phyloP scores from a whole-genome alignment of 371 early-diverging fungal genomes.

The Batkoa obscura region DNA sequence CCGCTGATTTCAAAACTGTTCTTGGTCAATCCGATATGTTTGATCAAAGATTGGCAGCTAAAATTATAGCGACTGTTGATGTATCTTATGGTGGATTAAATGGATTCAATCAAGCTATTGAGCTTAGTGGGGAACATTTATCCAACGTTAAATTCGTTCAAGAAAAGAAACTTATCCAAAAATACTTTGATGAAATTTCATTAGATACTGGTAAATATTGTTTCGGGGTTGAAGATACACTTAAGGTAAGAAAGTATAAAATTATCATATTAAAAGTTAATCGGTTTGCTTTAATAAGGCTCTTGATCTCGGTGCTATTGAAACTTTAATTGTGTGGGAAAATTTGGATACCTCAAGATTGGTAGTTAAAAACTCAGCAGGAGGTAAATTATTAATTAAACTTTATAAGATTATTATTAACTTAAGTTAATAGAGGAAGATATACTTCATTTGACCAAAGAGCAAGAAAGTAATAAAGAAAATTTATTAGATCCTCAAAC shows the following conservation, averaged over 20 bases:
- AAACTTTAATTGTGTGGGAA: conserved; percentile 96
- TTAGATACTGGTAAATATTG: conserved; percentile 94
- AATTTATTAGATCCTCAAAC: conserved; percentile 41
- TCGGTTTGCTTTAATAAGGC: conserved; percentile 17
- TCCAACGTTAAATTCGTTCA: conserved; percentile 96
- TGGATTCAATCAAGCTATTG: conserved; percentile 98
- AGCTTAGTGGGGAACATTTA: conserved; percentile 81
- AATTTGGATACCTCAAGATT: conserved; percentile 62
- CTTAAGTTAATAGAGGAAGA: conserved; percentile 18
- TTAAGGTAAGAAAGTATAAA: conserved; percentile 24
- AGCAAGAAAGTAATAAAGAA: conserved; percentile 59
- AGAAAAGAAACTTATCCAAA: conserved; percentile 93
- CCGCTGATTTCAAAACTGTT: conserved; percentile 98
- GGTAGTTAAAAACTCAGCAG: conserved; percentile 49
- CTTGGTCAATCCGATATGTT: conserved; percentile 86
- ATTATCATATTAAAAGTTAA: not conserved
- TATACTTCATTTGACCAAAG: conserved; percentile 55
- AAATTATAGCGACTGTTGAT: conserved; percentile 90
- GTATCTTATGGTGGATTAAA: conserved; percentile 99
- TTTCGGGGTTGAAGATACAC: conserved; percentile 94
- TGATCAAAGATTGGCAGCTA: conserved; percentile 76
- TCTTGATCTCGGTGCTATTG: conserved; percentile 92
- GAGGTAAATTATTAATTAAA: conserved; percentile 13
- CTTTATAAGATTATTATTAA: not conserved
- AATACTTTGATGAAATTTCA: conserved; percentile 96